Evolutionary conservation across 1,284 basidiomycete genomes (phyloP), one percentile per base, ranked within the genome.

Genomic region (Ganoderma multipileum): DNA sequence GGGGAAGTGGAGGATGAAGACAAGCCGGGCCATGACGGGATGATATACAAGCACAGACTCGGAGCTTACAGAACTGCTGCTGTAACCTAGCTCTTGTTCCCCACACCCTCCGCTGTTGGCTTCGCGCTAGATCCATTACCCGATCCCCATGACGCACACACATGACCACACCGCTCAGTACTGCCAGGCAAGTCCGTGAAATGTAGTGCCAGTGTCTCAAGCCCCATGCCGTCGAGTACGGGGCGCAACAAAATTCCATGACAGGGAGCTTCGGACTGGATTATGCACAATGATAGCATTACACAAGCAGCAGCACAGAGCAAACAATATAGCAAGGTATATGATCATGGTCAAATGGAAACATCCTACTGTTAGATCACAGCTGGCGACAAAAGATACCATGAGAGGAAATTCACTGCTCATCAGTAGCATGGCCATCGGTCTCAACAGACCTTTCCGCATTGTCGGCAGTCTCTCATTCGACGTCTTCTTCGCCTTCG

Each of bases 141-240:
- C 69, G 69, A 72, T 72, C 61, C 63, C 50, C 64, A 71, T 68
- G 71, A 71, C 69, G 66, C 71, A 66, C 44, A 61, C 71, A 71
- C 69, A 68, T 72, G 71, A 70, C 71, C 47, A 20, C 26, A n/a
- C 39, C n/a, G n/a, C n/a, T n/a, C n/a, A n/a, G n/a, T n/a, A n/a
- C n/a, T n/a, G n/a, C n/a, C n/a, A n/a, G n/a, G n/a, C n/a, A n/a
- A n/a, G n/a, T n/a, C n/a, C n/a, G n/a, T n/a, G n/a, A n/a, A n/a
- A n/a, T n/a, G n/a, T n/a, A n/a, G n/a, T n/a, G n/a, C n/a, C n/a
- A n/a, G n/a, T n/a, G n/a, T n/a, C n/a, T n/a, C n/a, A n/a, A n/a
- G n/a, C n/a, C n/a, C n/a, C n/a, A n/a, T n/a, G n/a, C n/a, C n/a
- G n/a, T n/a, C n/a, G n/a, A 12, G 11, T 30, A 55, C 28, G 14